Base-by-base conservation (phyloP, 2,329 filamentous ascomycete genomes). In the Chlorencoelia australis region DNA sequence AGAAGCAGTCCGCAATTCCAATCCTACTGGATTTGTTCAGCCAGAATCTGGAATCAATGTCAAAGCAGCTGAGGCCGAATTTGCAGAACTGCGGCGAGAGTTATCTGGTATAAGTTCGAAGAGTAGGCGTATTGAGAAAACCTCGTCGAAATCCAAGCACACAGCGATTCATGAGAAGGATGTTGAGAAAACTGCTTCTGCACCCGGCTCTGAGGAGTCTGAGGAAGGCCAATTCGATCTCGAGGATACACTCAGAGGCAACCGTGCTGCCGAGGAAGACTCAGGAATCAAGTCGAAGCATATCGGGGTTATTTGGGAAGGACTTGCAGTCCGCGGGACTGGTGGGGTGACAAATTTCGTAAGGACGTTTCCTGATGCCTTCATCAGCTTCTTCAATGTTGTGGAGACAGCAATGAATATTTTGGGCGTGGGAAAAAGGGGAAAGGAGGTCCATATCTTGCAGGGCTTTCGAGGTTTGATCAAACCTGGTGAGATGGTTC, bases 231-330 rank as follows among this genome's bases (percentile, higher is more conserved):
- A 69, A 7, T 94, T 91, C 58, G 79, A 94, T 54, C 66, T 94
- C 24, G 83, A 94, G 57, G 61, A 67, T 7, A 77, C 79, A 3
- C 64, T 94, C 42, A 73, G 82, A 29, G 83, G 84, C 3, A 77
- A 77, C 37, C 69, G 81, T 39, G 72, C 70, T 30, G 79, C 84
- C 7, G 82, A 86, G 52, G 69, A 73, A 42, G 75, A 81, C 43
- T 82, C 82, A 5, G 86, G 86, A 1, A 93, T 93, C 59, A 79
- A 77, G 42, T 69, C 77, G 4, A 93, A 93, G 64, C 76, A 81
- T 49, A 81, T 87, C 41, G 82, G 83, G 19, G 82, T 86, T 1
- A 72, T 82, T 44, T 93, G 84, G 83, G 75, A 91, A 36, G 68
- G 71, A 13, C 62, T 93, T 32, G 84, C 81, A 0, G 84, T 91